Base-by-base conservation (phyloP, 2,329 filamentous ascomycete genomes). In the Fusarium anguioides region DNA sequence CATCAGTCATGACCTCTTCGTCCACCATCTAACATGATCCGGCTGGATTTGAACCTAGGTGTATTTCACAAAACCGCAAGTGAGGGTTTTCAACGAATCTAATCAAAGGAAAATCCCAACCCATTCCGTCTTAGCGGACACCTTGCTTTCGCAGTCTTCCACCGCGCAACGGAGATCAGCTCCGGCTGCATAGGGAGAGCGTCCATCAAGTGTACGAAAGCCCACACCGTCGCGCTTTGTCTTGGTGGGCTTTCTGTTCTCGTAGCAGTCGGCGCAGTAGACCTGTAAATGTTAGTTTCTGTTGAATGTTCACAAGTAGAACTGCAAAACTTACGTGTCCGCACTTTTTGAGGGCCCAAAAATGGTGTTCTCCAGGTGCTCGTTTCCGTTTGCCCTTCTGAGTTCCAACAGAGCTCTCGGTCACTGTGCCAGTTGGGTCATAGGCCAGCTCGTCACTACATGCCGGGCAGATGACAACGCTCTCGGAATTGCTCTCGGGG, bases 321-420 rank as follows among this genome's bases (percentile, higher is more conserved):
- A 23, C 11, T 39, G n/a, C 7, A 18, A 77, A 35, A 39, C 84
- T 75, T 85, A 98, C 96, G 81, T 99, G 96, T 67, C 96, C 96
- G 76, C 96, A 99, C 49, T 86, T 86, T 78, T 94, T 97, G 33
- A 96, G 85, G 1, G 96, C 91, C 94, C 94, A 98, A 64, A 98
- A 95, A 72, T 97, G 91, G 74, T 92, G 89, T 78, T 97, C 94
- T 21, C 83, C 85, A 8, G 81, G 78, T 20, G 83, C 81, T 31
- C 76, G 70, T 72, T 85, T 88, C 45, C 80, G 80, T 36, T 80
- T 84, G 5, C 66, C 66, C 65, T 72, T 79, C 0, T 68, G 56
- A 12, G 63, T 59, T 6, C 62, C 60, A 15, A 68, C 61, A n/a
- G 68, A 49, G 31, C 64, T 70, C 39, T 52, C 59, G 5, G 57